A percentile compares a stretch with the other conserved stretches of the same genome.
Evolutionary conservation across 805 yeast genomes (phyloP).

Genomic region (Cyberlindnera mrakii): DNA sequence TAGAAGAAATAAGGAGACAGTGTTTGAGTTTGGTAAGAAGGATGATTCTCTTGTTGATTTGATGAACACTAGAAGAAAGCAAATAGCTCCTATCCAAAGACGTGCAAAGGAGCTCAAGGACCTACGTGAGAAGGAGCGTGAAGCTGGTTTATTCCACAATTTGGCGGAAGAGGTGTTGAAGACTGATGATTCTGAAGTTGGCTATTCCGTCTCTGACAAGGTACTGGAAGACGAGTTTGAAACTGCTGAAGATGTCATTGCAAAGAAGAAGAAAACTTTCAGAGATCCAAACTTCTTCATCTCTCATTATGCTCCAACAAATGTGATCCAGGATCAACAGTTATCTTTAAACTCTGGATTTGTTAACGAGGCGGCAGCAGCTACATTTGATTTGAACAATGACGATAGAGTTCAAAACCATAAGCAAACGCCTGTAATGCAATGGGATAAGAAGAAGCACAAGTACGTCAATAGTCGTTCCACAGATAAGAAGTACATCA

Average conservation of each 20-base stretch:
- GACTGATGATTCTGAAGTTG: conserved; percentile 41
- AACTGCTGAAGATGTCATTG: conserved; percentile 31
- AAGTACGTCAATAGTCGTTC: conserved; percentile 79
- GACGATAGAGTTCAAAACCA: conserved; percentile 66
- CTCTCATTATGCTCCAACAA: conserved; percentile 83
- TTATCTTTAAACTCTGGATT: conserved; percentile 53
- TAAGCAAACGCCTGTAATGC: conserved; percentile 61
- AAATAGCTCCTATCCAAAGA: conserved; percentile 82
- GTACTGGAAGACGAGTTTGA: conserved; percentile 34
- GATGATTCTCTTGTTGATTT: conserved; percentile 68
- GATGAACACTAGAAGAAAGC: conserved; percentile 82
- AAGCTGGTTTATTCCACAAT: conserved; percentile 67
- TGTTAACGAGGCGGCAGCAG: conserved; percentile 76
- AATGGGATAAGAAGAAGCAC: conserved; percentile 93
- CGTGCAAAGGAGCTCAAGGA: conserved; percentile 67
- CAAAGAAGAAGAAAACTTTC: conserved; percentile 40
- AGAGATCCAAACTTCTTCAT: conserved; percentile 77
- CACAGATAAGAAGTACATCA: conserved; percentile 77
- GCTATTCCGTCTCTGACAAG: conserved; percentile 38
- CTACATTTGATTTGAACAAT: conserved; percentile 80
- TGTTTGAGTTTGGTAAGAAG: conserved; percentile 76
- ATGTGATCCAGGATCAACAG: conserved; percentile 78
- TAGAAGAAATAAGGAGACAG: conserved; percentile 78
- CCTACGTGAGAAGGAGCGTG: conserved; percentile 63
- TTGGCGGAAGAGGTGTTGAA: conserved; percentile 69